Evolutionary conservation across 176 grass and related monocot species (phyloP).

Genomic region (Oryza glaberrima): DNA sequence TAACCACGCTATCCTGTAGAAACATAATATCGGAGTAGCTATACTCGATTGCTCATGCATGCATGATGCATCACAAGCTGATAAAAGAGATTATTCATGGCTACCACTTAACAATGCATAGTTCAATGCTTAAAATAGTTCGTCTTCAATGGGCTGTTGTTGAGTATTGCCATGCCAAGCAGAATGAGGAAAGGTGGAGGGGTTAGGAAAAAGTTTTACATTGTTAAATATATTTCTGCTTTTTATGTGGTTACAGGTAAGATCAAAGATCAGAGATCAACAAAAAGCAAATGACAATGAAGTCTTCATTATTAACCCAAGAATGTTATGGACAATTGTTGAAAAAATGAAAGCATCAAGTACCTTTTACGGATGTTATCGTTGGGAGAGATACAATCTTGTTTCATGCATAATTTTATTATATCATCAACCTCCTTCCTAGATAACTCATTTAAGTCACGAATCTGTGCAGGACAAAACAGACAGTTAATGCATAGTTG

Average conservation of each 20-base stretch:
- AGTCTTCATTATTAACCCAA: conserved; percentile 5
- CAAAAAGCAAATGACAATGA: conserved; percentile 12
- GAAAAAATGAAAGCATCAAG: background rate
- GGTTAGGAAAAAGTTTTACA: background rate
- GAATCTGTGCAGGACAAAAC: conserved; percentile 37
- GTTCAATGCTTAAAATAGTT: background rate
- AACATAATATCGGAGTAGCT: conserved; percentile 15
- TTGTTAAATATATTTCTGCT: background rate
- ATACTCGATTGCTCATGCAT: background rate
- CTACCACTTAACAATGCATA: conserved; percentile 12
- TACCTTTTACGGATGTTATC: conserved; percentile 60
- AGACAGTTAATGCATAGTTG: conserved; percentile 7
- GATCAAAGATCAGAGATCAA: background rate
- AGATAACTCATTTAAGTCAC: conserved; percentile 60
- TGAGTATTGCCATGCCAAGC: background rate
- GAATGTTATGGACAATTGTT: background rate
- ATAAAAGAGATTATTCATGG: background rate
- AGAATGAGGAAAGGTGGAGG: background rate
- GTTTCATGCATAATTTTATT: conserved; percentile 64
- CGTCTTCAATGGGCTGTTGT: background rate
- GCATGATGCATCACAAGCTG: background rate
- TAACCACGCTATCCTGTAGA: no score
- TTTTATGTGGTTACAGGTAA: background rate
- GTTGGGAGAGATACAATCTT: conserved; percentile 59
- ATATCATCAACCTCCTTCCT: conserved; percentile 68